Conservation (phyloP, 345 rosid species). For the Corchorus capsularis region DNA sequence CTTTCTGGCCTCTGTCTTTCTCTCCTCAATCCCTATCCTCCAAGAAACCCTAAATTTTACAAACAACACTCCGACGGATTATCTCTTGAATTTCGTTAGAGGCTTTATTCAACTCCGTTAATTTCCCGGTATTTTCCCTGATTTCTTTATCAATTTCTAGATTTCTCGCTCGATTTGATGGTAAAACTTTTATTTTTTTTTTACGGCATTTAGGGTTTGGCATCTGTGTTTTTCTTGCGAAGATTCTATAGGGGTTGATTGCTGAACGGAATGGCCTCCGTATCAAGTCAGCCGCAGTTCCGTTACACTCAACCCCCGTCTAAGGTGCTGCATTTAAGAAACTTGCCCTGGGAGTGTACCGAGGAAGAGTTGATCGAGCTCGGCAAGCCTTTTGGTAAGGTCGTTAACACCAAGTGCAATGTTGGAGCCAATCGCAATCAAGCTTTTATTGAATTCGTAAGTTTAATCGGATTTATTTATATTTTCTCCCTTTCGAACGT, state of each 20-base stretch:
- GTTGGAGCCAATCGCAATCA: slow-evolving; percentile 98
- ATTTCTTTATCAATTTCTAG: background rate
- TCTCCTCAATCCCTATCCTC: background rate
- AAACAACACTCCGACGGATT: background rate
- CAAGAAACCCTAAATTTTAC: background rate
- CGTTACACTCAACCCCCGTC: slow-evolving; percentile 99
- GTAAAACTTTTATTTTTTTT: background rate
- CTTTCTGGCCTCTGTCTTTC: background rate
- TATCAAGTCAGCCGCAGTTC: slow-evolving; percentile 95
- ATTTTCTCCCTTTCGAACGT: background rate
- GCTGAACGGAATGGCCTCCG: slow-evolving; percentile 76
- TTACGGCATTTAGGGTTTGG: slow-evolving; percentile 6
- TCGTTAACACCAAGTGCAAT: slow-evolving; percentile 96
- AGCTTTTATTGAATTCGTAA: slow-evolving; percentile 98
- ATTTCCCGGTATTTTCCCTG: background rate
- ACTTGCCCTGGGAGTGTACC: slow-evolving; percentile 99
- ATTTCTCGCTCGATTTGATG: background rate
- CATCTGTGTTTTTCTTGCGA: background rate
- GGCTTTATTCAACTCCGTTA: background rate
- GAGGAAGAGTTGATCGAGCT: slow-evolving; percentile 93
- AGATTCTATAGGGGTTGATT: slow-evolving; percentile 8
- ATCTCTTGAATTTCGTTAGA: background rate
- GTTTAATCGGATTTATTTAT: slow-evolving; percentile 27
- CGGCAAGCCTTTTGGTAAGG: slow-evolving; percentile 97
- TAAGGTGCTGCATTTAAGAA: slow-evolving; percentile 96